phyloP scores from a whole-genome alignment of 495 filamentous ascomycete genomes.

The Parachaetomium inaequale region DNA sequence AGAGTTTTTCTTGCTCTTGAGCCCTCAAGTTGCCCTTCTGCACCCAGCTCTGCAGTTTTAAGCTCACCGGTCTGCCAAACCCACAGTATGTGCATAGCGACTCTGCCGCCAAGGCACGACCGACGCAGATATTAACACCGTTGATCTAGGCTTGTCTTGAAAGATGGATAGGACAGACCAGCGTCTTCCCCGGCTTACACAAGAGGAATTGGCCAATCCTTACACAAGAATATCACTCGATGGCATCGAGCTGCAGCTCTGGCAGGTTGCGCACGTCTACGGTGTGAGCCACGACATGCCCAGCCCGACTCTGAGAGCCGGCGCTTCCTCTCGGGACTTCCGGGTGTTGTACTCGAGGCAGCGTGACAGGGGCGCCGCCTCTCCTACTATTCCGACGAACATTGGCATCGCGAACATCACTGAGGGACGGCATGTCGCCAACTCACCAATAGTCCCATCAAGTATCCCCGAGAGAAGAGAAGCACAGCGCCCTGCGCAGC shows the following conservation, averaged over 20 bases:
- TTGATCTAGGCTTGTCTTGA: not conserved
- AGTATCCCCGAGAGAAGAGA: not conserved
- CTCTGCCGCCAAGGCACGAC: not conserved
- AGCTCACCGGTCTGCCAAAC: not conserved
- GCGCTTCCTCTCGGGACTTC: not conserved
- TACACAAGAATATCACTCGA: not conserved
- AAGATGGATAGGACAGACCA: not conserved
- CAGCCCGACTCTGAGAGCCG: not conserved
- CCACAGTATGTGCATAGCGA: not conserved
- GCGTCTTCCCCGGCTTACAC: slow-evolving; percentile 9
- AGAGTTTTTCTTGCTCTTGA: not conserved
- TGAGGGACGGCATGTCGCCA: not conserved
- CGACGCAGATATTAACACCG: not conserved
- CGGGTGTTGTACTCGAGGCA: not conserved
- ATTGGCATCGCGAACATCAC: no score
- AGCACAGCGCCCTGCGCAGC: not conserved
- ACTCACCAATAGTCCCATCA: not conserved
- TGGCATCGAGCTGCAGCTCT: slow-evolving; percentile 8
- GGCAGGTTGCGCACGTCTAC: slow-evolving; percentile 21
- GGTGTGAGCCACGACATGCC: not conserved
- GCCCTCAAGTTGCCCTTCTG: not conserved
- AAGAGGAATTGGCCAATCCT: slow-evolving; percentile 1
- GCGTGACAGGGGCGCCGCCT: not conserved
- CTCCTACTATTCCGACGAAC: not conserved
- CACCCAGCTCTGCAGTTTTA: not conserved